A percentile compares a stretch with the other conserved stretches of the same genome.
Evolutionary conservation across 805 yeast genomes (phyloP).

Genomic region (Yarrowia sp.): DNA sequence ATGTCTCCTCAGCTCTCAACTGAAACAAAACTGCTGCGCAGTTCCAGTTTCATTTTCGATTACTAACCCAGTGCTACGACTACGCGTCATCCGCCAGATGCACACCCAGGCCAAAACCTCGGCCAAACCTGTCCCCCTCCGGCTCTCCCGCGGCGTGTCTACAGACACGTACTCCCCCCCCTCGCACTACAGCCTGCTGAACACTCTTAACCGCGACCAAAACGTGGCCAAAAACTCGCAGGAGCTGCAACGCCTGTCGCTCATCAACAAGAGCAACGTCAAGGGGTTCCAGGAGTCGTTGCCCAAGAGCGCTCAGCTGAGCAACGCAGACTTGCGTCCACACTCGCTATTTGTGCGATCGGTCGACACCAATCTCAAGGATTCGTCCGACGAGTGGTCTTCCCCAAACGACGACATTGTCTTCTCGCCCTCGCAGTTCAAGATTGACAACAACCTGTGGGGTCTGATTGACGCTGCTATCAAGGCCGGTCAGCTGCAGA

Average conservation of each 20-base stretch:
- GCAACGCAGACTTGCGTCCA: background rate
- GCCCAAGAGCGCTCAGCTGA: conserved; percentile 4
- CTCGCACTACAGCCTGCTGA: background rate
- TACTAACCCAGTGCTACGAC: conserved; percentile 32
- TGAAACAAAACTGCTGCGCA: too few species aligned
- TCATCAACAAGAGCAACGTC: conserved; percentile 1
- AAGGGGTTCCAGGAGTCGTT: background rate
- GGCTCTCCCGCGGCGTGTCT: conserved; percentile 12
- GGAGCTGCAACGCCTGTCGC: background rate
- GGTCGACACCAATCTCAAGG: background rate
- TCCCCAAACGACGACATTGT: conserved; percentile 12
- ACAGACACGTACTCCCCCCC: conserved; percentile 7
- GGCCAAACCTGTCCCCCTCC: too few species aligned
- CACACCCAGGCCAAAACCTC: conserved; percentile 3
- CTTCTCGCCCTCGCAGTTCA: conserved; percentile 17
- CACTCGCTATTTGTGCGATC: conserved; percentile 15
- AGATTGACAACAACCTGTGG: conserved; percentile 29
- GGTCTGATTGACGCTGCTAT: conserved; percentile 32
- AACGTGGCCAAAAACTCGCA: background rate
- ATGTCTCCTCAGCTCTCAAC: too few species aligned
- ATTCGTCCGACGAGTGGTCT: conserved; percentile 8
- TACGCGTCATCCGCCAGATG: background rate
- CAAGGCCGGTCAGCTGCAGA: conserved; percentile 23
- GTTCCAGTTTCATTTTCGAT: too few species aligned
- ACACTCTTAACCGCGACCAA: background rate